Evolutionary conservation across 2,329 filamentous ascomycete species (phyloP), one percentile per base, ranked within the genome.

Genomic region (Trichoderma atroviride): DNA sequence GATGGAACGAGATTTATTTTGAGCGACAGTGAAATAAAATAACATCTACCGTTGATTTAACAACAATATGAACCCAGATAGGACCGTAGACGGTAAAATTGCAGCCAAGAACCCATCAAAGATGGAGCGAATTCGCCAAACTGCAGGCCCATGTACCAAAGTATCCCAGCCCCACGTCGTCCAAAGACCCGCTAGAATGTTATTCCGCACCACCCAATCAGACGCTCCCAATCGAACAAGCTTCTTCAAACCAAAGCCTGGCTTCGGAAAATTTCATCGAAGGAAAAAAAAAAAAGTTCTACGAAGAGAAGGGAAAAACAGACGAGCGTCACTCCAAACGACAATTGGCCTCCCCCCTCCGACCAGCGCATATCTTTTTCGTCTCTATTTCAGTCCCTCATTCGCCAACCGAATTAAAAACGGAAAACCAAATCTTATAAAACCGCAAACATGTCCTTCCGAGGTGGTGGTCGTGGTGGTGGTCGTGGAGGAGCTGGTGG

Each of bases 371-470:
- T 29, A 55, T 5, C 6, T 52, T 24, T 56, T 35, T 29, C 56
- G 3, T 56, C 55, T 27, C 7, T 31, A n/a, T 16, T 31, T 19
- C 50, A 53, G 24, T 55, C 52, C 22, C 52, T 55, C 52, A 7
- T 29, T 55, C 40, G 40, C 40, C 40, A 19, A 10, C 40, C 40
- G 40, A 10, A 43, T n/a, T 40, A 37, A 55, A 19, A 22, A 22
- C 5, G 16, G 4, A 9, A 4, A 16, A n/a, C 11, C 1, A 22
- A 33, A 29, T 16, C 31, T 4, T 5, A 52, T 35, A 65, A 16
- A 16, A 37, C 7, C n/a, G 19, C 31, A 59, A 66, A 29, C 55
- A 81, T 81, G 79, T 81, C 79, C 74, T 81, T 81, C 76, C 78
- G 68, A 56, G 68, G 68, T 43, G 68, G 68, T n/a, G 59, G 55